Evolutionary conservation across 371 early-diverging fungal species (phyloP).

Genomic region (Haplosporangium sp.): DNA sequence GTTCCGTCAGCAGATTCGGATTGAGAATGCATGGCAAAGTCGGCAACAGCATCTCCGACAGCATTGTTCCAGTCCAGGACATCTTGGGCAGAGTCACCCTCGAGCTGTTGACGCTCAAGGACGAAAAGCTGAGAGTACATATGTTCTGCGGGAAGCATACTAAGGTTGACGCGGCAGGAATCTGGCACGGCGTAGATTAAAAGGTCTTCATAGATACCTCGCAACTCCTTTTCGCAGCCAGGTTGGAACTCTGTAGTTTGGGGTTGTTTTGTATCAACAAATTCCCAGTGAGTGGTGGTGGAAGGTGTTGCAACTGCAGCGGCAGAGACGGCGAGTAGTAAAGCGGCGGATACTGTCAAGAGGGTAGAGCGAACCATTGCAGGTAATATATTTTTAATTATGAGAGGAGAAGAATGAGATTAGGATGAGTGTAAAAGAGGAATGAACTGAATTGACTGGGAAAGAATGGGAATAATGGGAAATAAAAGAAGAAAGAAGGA

Average conservation of each 20-base stretch:
- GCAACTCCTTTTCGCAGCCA: slow-evolving; percentile 37
- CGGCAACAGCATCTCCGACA: slow-evolving; percentile 32
- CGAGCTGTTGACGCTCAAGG: slow-evolving; percentile 50
- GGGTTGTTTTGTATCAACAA: slow-evolving; percentile 32
- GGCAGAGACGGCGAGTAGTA: slow-evolving; percentile 31
- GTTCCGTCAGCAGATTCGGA: not conserved
- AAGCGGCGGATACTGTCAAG: slow-evolving; percentile 36
- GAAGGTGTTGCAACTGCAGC: not conserved
- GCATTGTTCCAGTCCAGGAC: slow-evolving; percentile 40
- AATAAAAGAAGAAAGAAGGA: not conserved
- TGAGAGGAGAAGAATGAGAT: not conserved
- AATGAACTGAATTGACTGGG: not conserved
- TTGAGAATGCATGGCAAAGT: slow-evolving; percentile 16
- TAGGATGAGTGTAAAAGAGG: not conserved
- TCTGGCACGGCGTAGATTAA: slow-evolving; percentile 46
- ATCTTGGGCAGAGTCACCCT: slow-evolving; percentile 31
- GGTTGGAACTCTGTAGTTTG: slow-evolving; percentile 28
- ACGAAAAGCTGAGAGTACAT: slow-evolving; percentile 41
- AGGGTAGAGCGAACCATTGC: slow-evolving; percentile 43
- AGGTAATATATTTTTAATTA: not conserved
- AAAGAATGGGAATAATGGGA: not conserved
- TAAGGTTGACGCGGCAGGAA: slow-evolving; percentile 18
- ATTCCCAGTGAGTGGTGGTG: slow-evolving; percentile 35
- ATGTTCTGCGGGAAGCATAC: slow-evolving; percentile 31
- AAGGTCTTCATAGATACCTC: slow-evolving; percentile 50